A percentile compares a stretch with the other conserved stretches of the same genome.
phyloP scores from a whole-genome alignment of 2,329 filamentous ascomycete genomes.

The Phaeosphaeria sp. region DNA sequence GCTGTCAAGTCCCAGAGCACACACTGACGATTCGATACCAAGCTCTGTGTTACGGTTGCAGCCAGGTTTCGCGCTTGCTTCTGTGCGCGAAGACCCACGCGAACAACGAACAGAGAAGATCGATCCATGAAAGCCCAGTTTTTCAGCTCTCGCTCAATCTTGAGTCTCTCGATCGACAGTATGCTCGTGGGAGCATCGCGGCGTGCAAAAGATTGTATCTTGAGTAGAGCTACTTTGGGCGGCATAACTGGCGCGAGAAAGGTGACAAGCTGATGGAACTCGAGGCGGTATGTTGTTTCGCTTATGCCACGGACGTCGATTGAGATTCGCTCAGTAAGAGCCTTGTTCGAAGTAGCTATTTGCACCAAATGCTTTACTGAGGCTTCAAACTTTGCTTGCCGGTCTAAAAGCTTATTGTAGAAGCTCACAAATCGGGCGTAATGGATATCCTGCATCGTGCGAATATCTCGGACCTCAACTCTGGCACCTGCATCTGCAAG shows the following conservation, averaged over 20 bases:
- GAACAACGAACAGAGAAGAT: conserved; percentile 6
- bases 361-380: neutral
- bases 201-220: conserved; percentile 2
- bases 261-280: conserved; percentile 7
- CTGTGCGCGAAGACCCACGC: conserved; percentile 1
- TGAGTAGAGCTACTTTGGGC: conserved; percentile 1
- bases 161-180: neutral
- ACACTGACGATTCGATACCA: no score
- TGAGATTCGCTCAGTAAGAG: neutral
- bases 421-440: neutral
- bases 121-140: no score
- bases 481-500: conserved; percentile 6
- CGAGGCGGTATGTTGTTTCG: neutral
- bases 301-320: neutral
- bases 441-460: neutral
- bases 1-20: conserved; percentile 9
- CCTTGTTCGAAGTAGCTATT: neutral
- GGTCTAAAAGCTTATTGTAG: neutral
- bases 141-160: neutral
- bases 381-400: neutral
- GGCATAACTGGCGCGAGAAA: conserved; percentile 1
- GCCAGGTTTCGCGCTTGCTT: conserved; percentile 9
- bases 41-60: no score
- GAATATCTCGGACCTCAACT: conserved; percentile 7
- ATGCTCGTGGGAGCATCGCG: neutral